Conservation (phyloP, 164 flowering plant species). For the Chimonanthus praecox region DNA sequence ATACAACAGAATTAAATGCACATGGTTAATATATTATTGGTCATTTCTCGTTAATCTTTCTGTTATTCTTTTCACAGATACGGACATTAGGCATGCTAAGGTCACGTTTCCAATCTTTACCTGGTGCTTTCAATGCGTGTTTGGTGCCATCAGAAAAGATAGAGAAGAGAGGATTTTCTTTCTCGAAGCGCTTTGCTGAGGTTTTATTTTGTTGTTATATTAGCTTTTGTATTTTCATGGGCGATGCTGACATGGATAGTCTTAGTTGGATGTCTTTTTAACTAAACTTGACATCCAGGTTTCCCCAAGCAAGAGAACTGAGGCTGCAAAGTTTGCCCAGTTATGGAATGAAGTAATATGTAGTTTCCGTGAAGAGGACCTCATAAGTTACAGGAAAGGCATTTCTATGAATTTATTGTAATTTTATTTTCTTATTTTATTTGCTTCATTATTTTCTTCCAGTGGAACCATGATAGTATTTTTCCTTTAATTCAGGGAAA, state of each 20-base stretch:
- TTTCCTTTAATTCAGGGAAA: no score
- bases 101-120: slow-evolving; percentile 86
- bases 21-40: no score
- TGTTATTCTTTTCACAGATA: slow-evolving; percentile 20
- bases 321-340: slow-evolving; percentile 69
- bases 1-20: no score
- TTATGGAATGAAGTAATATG: slow-evolving; percentile 84
- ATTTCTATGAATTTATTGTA: no score
- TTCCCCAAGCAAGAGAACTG: slow-evolving; percentile 40
- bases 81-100: slow-evolving; percentile 62
- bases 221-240: no score
- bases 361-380: slow-evolving; percentile 79
- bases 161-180: slow-evolving; percentile 41
- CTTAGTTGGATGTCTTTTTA: slow-evolving; percentile 14
- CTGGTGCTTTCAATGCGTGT: slow-evolving; percentile 66
- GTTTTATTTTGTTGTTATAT: slow-evolving; percentile 17
- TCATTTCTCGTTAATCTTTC: no score
- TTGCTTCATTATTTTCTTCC: no score
- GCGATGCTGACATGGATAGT: slow-evolving; percentile 78
- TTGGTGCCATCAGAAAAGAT: slow-evolving; percentile 30
- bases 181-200: slow-evolving; percentile 59
- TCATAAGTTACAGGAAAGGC: slow-evolving; percentile 54
- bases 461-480: no score
- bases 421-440: no score
- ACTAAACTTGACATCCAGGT: no score